These are phyloP conservation scores for Beauveria australis DNA, from an alignment of 2,329 filamentous ascomycete genomes.

Conservation along the genomic window DNA sequence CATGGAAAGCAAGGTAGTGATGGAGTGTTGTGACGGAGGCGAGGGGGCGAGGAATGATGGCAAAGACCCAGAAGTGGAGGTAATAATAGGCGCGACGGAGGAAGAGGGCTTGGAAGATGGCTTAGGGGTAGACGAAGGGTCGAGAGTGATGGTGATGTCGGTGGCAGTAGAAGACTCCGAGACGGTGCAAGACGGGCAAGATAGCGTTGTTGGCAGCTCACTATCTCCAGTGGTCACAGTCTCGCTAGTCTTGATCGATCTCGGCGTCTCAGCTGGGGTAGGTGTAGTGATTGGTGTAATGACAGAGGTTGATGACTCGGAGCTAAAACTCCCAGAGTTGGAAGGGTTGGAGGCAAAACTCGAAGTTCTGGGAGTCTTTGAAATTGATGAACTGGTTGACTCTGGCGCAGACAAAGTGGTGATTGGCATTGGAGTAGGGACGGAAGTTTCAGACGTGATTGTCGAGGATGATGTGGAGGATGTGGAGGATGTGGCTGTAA, in stretches of 20 bases:
- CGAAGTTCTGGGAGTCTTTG: not conserved
- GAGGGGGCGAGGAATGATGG: not conserved
- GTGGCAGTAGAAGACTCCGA: not conserved
- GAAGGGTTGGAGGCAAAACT: not conserved
- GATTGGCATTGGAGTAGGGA: not conserved
- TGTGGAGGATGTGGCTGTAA: slow-evolving; percentile 8
- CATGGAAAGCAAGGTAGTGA: slow-evolving; percentile 1
- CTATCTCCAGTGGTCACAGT: slow-evolving; percentile 2
- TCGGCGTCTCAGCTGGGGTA: not conserved
- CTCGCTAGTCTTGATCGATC: not conserved
- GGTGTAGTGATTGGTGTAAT: not conserved
- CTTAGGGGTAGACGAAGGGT: not conserved
- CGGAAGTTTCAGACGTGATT: not conserved
- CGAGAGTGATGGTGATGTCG: slow-evolving; percentile 8
- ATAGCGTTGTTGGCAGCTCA: slow-evolving; percentile 5
- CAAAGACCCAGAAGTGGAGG: not conserved
- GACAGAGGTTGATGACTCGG: not conserved
- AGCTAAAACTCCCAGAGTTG: slow-evolving; percentile 1
- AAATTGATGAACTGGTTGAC: not conserved
- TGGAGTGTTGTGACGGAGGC: not conserved
- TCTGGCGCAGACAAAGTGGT: not conserved
- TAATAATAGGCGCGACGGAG: not conserved
- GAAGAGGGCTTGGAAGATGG: not conserved
- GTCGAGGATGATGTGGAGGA: not conserved
- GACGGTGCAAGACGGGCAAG: slow-evolving; percentile 5